These are phyloP conservation scores for Bryum argenteum DNA, from an alignment of 225 moss, liverwort and hornwort species.

Conservation along the genomic window DNA sequence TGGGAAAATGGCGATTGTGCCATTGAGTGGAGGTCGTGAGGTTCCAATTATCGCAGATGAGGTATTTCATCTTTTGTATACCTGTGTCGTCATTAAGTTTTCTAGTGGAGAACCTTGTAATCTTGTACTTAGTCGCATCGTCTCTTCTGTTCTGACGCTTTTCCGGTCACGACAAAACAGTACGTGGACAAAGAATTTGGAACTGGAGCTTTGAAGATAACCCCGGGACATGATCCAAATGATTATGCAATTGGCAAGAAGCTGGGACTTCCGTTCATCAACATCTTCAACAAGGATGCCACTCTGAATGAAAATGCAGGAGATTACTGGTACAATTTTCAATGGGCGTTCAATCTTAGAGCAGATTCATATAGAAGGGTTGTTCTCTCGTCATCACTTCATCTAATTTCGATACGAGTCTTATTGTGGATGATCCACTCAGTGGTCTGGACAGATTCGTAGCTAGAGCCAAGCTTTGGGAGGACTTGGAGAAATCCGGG, in stretches of 20 bases:
- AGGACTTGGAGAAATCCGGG: constrained; percentile 68
- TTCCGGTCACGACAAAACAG: constrained; percentile 36
- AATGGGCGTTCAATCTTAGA: constrained; percentile 68
- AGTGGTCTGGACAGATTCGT: constrained; percentile 87
- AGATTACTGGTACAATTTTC: constrained; percentile 66
- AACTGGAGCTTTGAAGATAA: constrained; percentile 80
- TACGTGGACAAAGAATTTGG: constrained; percentile 81
- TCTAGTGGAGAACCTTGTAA: too few relatives aligned
- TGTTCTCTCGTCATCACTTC: neutral
- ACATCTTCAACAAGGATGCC: constrained; percentile 79
- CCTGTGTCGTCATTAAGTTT: too few relatives aligned
- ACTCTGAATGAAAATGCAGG: constrained; percentile 81
- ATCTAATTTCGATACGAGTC: constrained; percentile 7
- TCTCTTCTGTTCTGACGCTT: constrained; percentile 18
- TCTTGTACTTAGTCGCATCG: neutral
- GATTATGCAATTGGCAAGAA: constrained; percentile 77
- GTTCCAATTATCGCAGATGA: constrained; percentile 78
- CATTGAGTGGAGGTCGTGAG: constrained; percentile 72
- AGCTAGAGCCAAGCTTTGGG: constrained; percentile 83
- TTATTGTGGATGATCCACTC: constrained; percentile 32
- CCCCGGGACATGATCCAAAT: constrained; percentile 82
- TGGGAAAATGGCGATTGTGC: constrained; percentile 75
- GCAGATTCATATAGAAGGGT: constrained; percentile 11
- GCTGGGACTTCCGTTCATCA: constrained; percentile 70
- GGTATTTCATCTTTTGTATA: neutral